Conservation (phyloP, 2,329 filamentous ascomycete genomes). For the Lasiodiplodia theobromae region DNA sequence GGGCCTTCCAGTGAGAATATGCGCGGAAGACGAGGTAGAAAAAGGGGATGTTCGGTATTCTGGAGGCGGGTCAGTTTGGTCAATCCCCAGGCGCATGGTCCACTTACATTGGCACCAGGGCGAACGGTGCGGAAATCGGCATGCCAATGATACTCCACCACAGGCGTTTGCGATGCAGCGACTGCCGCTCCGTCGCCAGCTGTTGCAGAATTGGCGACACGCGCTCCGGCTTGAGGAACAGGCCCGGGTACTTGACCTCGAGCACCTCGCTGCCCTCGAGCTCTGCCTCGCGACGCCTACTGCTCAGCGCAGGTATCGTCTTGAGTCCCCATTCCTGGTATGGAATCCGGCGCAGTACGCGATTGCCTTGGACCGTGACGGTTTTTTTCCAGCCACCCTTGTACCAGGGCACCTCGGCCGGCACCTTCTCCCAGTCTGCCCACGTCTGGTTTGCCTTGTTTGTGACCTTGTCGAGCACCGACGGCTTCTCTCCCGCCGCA, state of each 20-base stretch:
- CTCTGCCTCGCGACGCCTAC: constrained; percentile 69
- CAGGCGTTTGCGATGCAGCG: constrained; percentile 77
- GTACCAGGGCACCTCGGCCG: constrained; percentile 57
- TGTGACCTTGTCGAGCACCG: constrained; percentile 73
- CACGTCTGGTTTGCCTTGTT: constrained; percentile 77
- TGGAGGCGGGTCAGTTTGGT: constrained; percentile 45
- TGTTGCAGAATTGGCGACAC: constrained; percentile 71
- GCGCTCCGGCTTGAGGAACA: constrained; percentile 69
- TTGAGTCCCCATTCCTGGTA: constrained; percentile 99
- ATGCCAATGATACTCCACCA: constrained; percentile 82
- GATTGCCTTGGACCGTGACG: constrained; percentile 86
- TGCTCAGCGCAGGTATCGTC: constrained; percentile 83
- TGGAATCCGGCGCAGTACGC: constrained; percentile 83
- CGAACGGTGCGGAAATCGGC: constrained; percentile 84
- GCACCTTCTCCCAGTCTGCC: constrained; percentile 79
- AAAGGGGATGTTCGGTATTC: constrained; percentile 92
- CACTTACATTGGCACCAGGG: constrained; percentile 82
- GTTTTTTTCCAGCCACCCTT: constrained; percentile 80
- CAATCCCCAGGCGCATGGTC: constrained; percentile 14
- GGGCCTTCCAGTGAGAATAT: constrained; percentile 64
- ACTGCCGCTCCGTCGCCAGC: constrained; percentile 81
- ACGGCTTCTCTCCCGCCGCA: constrained; percentile 59
- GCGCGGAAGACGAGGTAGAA: constrained; percentile 93
- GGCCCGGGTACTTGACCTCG: constrained; percentile 77
- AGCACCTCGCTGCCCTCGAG: constrained; percentile 68